Evolutionary conservation across 768 basidiomycete species (phyloP).

Genomic region (Agaricus bisporus): DNA sequence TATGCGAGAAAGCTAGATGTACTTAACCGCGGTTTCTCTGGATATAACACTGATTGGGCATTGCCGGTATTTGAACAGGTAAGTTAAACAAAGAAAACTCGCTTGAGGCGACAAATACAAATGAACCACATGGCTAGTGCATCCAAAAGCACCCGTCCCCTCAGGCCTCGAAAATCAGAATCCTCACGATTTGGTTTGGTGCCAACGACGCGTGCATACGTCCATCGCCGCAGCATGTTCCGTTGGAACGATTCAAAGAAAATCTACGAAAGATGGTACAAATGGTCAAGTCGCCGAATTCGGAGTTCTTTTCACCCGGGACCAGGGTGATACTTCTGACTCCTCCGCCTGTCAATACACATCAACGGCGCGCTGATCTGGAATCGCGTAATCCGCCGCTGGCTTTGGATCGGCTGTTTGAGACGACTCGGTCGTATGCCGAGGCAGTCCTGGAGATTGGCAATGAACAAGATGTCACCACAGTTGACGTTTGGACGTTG

Average conservation of each 20-base stretch:
- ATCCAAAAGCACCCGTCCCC: constrained; percentile 40
- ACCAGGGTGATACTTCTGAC: constrained; percentile 79
- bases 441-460: constrained; percentile 63
- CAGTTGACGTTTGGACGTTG: constrained; percentile 69
- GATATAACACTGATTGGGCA: constrained; percentile 87
- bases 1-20: constrained; percentile 83
- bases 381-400: constrained; percentile 42
- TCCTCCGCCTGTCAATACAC: constrained; percentile 75
- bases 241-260: constrained; percentile 52
- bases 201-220: constrained; percentile 78
- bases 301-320: constrained; percentile 58
- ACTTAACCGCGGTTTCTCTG: constrained; percentile 76
- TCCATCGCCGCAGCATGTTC: constrained; percentile 70
- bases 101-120: neutral
- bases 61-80: constrained; percentile 77
- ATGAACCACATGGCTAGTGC: constrained; percentile 31
- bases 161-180: constrained; percentile 48
- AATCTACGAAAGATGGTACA: constrained; percentile 63
- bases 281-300: constrained; percentile 55
- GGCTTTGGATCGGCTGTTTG: constrained; percentile 55
- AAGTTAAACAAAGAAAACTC: constrained; percentile 8
- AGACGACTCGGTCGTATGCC: constrained; percentile 61
- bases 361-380: constrained; percentile 48
- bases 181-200: constrained; percentile 88
- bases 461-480: constrained; percentile 43